Evolutionary conservation across 1,284 basidiomycete species (phyloP).

Genomic region (Meripilus lineatus): DNA sequence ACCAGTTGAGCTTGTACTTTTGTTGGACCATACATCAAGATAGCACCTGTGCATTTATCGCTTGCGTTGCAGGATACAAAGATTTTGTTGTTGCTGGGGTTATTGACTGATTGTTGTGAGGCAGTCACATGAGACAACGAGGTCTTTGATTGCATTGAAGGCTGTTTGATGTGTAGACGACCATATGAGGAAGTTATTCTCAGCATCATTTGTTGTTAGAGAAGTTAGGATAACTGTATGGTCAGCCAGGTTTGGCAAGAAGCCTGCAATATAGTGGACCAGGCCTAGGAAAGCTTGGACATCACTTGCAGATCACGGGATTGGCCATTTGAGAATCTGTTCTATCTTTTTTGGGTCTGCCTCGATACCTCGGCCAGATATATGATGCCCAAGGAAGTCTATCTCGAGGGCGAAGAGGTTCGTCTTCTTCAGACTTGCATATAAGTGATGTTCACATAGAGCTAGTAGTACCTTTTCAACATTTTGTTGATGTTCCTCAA

Average conservation of each 20-base stretch:
- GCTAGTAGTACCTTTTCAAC: slow-evolving; percentile 25
- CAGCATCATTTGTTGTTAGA: slow-evolving; percentile 25
- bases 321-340: slow-evolving; percentile 30
- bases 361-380: slow-evolving; percentile 8
- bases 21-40: slow-evolving; percentile 17
- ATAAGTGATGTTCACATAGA: slow-evolving; percentile 18
- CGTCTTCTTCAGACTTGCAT: slow-evolving; percentile 26
- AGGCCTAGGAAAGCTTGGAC: slow-evolving; percentile 34
- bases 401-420: slow-evolving; percentile 15
- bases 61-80: slow-evolving; percentile 24
- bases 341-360: slow-evolving; percentile 19
- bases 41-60: slow-evolving; percentile 19
- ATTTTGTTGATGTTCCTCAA: slow-evolving; percentile 32
- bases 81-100: slow-evolving; percentile 21
- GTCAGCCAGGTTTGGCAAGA: slow-evolving; percentile 30
- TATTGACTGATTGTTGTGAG: slow-evolving; percentile 30
- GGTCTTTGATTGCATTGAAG: slow-evolving; percentile 34
- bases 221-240: slow-evolving; percentile 27
- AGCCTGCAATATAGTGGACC: slow-evolving; percentile 29
- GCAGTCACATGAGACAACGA: slow-evolving; percentile 24
- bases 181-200: slow-evolving; percentile 27
- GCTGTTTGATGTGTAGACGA: slow-evolving; percentile 23
- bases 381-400: slow-evolving; percentile 23
- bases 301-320: slow-evolving; percentile 21
- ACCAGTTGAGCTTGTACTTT: slow-evolving; percentile 2